Base-by-base conservation (phyloP, 371 early-diverging fungal genomes). In the Rhizomucor pusillus region DNA sequence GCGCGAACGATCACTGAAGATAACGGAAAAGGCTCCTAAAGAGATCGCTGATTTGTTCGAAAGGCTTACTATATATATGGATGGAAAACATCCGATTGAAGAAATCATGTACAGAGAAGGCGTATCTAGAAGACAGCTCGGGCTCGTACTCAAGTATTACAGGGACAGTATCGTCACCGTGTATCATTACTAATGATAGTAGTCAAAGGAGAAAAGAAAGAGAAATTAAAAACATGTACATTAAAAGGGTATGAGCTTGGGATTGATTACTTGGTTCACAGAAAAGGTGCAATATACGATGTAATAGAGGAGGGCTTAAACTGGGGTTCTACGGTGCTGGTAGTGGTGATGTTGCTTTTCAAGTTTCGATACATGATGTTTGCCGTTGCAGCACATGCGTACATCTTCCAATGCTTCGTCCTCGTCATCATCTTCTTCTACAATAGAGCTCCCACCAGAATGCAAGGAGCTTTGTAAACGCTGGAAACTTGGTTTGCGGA, bases 41-140 rank as follows among this genome's bases (percentile, higher is more conserved):
- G 85, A 84, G 52, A 73, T 81, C 4, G 65, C 69, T 5, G 76
- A 80, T 3, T 36, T 89, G 20, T 90, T 92, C 69, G 63, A 77
- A 45, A 63, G 84, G 34, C 58, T 90, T 46, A 72, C 80, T n/a
- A 82, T 84, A 2, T 93, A 91, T 54, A 88, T 92, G 69, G 81
- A 88, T 64, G 94, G 94, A 2, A 81, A 84, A 43, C 82, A 85
- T 62, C 88, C 87, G 57, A 79, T 89, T 14, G 92, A 92, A 54
- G 94, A 94, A 61, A 91, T 94, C 50, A 67, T 87, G 54, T 91
- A 85, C 54, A 71, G 87, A 9, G 91, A 92, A 66, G 86, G 82
- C 29, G 70, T 90, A 20, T 79, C 82, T 11, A 67, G 81, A 54
- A 69, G 77, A 50, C 88, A 89, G 53, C 63, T 89, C 18, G 75